These are phyloP conservation scores for Aspergillus bertholletiae DNA, from an alignment of 495 filamentous ascomycete species.

Conservation along the genomic window DNA sequence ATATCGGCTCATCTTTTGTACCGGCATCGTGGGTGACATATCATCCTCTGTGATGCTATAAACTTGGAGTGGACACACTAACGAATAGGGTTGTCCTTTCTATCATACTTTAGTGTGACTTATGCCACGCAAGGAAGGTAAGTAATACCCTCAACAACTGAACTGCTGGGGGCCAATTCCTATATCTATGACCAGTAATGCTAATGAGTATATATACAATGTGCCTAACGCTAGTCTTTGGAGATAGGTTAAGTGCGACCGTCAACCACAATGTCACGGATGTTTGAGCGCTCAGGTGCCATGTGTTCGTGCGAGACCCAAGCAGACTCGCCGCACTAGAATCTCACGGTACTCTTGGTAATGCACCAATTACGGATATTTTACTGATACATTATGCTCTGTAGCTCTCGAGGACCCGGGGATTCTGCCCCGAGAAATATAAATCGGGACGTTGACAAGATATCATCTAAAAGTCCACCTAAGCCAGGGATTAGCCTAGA, in stretches of 20 bases:
- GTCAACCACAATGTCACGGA: slow-evolving; percentile 25
- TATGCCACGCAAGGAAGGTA: slow-evolving; percentile 29
- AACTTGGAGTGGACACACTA: no score
- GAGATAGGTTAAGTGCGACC: slow-evolving; percentile 29
- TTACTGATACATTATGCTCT: background rate
- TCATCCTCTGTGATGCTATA: no score
- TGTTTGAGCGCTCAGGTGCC: slow-evolving; percentile 21
- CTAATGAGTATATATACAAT: background rate
- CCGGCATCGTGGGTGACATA: no score
- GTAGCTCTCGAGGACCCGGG: background rate
- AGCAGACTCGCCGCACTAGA: slow-evolving; percentile 22
- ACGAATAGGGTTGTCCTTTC: background rate
- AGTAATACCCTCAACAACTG: background rate
- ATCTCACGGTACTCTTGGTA: slow-evolving; percentile 9
- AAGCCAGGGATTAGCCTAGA: background rate
- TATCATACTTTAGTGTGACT: slow-evolving; percentile 18
- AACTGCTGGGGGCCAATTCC: no score
- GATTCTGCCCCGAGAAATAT: background rate
- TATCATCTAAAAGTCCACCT: background rate
- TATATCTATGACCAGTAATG: background rate
- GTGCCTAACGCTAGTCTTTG: background rate
- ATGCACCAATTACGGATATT: background rate
- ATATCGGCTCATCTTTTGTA: no score
- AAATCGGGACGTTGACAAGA: background rate
- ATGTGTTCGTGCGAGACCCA: slow-evolving; percentile 22